phyloP scores from a whole-genome alignment of 2,329 filamentous ascomycete species.

The Pseudogymnoascus destructans region DNA sequence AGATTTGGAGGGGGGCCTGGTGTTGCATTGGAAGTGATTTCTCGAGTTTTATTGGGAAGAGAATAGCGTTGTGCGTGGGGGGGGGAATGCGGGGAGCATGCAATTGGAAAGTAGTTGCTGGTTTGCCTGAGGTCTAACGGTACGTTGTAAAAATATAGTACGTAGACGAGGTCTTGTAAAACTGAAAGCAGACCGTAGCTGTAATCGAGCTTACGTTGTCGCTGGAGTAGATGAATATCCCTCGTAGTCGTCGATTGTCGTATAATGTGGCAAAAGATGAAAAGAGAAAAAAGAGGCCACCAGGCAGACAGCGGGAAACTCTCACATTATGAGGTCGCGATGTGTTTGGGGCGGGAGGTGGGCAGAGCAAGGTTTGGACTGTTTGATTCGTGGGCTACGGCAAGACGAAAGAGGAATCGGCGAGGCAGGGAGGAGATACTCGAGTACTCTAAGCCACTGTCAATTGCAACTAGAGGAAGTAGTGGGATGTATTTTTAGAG shows the following conservation, averaged over 20 bases:
- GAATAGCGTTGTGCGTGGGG: neutral
- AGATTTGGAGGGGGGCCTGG: neutral
- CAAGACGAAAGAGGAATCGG: slow-evolving; percentile 5
- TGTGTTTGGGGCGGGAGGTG: neutral
- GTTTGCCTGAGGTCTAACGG: neutral
- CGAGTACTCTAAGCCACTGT: neutral
- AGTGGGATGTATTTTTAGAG: neutral
- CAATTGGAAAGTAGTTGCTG: neutral
- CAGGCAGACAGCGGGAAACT: slow-evolving; percentile 1
- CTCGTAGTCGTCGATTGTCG: neutral
- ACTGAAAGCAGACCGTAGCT: neutral
- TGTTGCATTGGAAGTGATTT: neutral
- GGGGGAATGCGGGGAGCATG: neutral
- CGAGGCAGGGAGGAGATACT: neutral
- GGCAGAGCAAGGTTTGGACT: neutral
- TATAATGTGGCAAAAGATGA: slow-evolving; percentile 1
- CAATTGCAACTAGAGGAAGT: neutral
- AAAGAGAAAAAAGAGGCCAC: neutral
- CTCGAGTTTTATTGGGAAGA: neutral
- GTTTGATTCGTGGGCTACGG: neutral
- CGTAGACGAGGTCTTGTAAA: neutral
- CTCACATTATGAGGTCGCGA: slow-evolving; percentile 1
- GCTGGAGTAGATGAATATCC: neutral
- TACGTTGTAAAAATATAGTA: slow-evolving; percentile 5
- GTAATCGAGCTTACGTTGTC: neutral